Conservation (phyloP, 345 rosid species). For the Sisymbrium irio region DNA sequence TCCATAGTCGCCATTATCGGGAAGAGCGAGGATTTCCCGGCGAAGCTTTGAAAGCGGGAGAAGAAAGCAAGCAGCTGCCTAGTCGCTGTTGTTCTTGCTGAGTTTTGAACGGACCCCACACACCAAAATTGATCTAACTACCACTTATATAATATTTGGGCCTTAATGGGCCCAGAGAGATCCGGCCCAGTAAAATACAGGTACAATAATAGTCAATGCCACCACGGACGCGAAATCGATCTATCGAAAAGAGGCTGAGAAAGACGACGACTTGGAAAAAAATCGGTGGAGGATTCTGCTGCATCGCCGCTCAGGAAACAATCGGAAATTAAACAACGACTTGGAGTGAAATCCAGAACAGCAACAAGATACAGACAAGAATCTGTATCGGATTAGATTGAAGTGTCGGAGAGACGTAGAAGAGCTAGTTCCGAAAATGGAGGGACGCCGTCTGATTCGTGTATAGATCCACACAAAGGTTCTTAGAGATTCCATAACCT, state of each 20-base stretch:
- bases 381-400: not conserved
- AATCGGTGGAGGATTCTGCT: conserved; percentile 21
- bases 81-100: conserved; percentile 21
- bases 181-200: not conserved
- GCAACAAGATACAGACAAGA: not conserved
- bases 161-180: not conserved
- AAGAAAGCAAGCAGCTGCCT: conserved; percentile 15
- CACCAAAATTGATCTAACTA: not conserved
- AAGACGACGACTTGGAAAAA: conserved; percentile 14
- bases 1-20: conserved; percentile 46
- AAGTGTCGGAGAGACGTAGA: not conserved
- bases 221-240: conserved; percentile 11
- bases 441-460: conserved; percentile 26
- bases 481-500: conserved; percentile 20
- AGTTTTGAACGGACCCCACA: conserved; percentile 20
- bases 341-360: not conserved
- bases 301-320: conserved; percentile 23
- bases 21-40: conserved; percentile 11
- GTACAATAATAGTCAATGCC: conserved; percentile 33
- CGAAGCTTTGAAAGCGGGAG: conserved; percentile 9
- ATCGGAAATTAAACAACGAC: not conserved
- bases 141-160: not conserved
- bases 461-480: conserved; percentile 30
- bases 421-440: conserved; percentile 15
- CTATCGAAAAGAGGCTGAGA: conserved; percentile 12